These are phyloP conservation scores for Pleurotus platypus DNA, from an alignment of 768 basidiomycete genomes.

Conservation along the genomic window DNA sequence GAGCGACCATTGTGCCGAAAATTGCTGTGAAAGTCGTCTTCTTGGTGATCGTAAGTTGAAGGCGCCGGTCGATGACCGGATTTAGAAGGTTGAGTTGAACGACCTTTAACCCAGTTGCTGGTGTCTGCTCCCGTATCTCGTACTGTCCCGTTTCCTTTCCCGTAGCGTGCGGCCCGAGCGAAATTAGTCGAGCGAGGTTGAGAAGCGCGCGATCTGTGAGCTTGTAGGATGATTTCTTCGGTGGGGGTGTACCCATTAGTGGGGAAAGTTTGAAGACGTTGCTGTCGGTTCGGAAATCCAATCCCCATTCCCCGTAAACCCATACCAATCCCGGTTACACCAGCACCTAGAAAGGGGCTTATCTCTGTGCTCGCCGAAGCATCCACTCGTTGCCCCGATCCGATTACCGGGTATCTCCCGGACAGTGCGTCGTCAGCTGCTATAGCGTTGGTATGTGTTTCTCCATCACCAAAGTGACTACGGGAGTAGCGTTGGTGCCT, in stretches of 20 bases:
- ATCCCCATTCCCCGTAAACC: not conserved
- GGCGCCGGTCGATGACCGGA: not conserved
- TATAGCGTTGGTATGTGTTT: not conserved
- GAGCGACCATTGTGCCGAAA: not conserved
- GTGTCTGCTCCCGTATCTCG: not conserved
- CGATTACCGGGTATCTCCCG: conserved; percentile 2
- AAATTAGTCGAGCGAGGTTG: not conserved
- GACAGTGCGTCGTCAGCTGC: not conserved
- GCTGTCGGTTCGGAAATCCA: conserved; percentile 3
- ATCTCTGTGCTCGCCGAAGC: not conserved
- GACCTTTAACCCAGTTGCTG: not conserved
- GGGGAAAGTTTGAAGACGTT: conserved; percentile 25
- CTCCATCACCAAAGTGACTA: not conserved
- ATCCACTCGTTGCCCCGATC: not conserved
- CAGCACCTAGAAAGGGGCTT: not conserved
- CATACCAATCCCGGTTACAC: conserved; percentile 2
- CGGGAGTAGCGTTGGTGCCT: not conserved
- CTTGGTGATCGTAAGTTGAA: not conserved
- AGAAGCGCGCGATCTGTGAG: conserved; percentile 21
- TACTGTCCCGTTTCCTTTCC: not conserved
- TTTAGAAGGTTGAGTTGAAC: not conserved
- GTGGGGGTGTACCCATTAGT: conserved; percentile 60
- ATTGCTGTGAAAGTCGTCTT: conserved; percentile 1
- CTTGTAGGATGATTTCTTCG: conserved; percentile 66
- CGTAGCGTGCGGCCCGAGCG: not conserved